Evolutionary conservation across 2,329 filamentous ascomycete species (phyloP).

Genomic region (Xylaria sp.): DNA sequence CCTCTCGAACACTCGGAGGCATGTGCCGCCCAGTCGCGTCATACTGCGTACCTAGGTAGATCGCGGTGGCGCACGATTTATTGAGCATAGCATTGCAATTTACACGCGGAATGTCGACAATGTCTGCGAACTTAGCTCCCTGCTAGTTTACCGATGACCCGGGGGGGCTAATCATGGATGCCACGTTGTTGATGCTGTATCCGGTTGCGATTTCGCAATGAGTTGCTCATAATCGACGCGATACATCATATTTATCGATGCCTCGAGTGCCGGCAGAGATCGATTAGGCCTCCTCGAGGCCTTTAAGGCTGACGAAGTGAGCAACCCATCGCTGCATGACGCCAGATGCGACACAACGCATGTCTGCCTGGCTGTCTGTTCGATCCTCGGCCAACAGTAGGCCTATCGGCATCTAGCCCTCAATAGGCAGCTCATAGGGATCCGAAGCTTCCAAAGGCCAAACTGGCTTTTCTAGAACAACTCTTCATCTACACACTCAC

Average conservation of each 20-base stretch:
- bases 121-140: constrained; percentile 8
- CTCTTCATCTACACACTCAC: not conserved
- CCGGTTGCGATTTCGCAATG: constrained; percentile 15
- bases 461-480: constrained; percentile 23
- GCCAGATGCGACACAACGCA: constrained; percentile 3
- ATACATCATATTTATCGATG: constrained; percentile 2
- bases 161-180: constrained; percentile 23
- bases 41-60: no score
- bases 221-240: constrained; percentile 14
- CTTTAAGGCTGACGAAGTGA: constrained; percentile 19
- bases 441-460: constrained; percentile 1
- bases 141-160: constrained; percentile 10
- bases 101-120: constrained; percentile 7
- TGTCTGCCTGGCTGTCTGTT: not conserved
- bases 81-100: constrained; percentile 8
- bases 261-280: not conserved
- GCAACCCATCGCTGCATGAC: constrained; percentile 7
- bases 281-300: not conserved
- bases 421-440: constrained; percentile 13
- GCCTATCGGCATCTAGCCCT: not conserved
- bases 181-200: constrained; percentile 23
- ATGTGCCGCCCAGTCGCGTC: constrained; percentile 18
- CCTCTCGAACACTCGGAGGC: constrained; percentile 22
- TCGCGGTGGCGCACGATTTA: constrained; percentile 21
- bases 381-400: not conserved